Conservation (phyloP, 2,329 filamentous ascomycete species). For the Cordyceps militaris region DNA sequence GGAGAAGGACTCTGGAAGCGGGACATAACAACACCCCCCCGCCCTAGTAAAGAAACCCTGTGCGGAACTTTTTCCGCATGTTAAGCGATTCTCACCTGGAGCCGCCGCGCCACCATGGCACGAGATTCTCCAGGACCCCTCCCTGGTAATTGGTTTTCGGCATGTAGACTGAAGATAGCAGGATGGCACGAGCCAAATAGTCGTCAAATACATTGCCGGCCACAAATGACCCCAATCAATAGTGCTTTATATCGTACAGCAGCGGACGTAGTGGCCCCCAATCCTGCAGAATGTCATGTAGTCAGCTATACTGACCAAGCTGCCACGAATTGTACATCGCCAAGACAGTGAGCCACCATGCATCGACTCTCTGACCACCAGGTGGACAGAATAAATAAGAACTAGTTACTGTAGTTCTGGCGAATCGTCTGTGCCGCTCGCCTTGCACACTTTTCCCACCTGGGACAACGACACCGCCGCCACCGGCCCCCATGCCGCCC, state of each 20-base stretch:
- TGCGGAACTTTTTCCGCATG: conserved; percentile 1
- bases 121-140: neutral
- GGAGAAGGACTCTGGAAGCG: neutral
- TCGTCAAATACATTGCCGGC: too few species aligned
- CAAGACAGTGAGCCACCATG: neutral
- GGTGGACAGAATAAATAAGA: neutral
- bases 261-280: neutral
- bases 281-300: too few species aligned
- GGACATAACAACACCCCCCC: neutral
- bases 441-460: neutral
- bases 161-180: neutral
- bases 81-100: conserved; percentile 4
- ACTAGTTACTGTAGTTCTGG: neutral
- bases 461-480: conserved; percentile 11
- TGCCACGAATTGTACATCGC: neutral
- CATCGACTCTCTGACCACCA: neutral
- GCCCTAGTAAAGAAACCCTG: neutral
- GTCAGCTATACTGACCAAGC: neutral
- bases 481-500: conserved; percentile 9
- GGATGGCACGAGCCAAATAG: neutral
- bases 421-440: neutral
- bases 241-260: neutral
- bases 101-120: neutral
- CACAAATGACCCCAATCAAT: neutral
- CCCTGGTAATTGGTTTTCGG: neutral